Evolutionary conservation across 257 asterid genomes (phyloP), one percentile per base, ranked within the genome.

Genomic region (Cruciata laevipes): DNA sequence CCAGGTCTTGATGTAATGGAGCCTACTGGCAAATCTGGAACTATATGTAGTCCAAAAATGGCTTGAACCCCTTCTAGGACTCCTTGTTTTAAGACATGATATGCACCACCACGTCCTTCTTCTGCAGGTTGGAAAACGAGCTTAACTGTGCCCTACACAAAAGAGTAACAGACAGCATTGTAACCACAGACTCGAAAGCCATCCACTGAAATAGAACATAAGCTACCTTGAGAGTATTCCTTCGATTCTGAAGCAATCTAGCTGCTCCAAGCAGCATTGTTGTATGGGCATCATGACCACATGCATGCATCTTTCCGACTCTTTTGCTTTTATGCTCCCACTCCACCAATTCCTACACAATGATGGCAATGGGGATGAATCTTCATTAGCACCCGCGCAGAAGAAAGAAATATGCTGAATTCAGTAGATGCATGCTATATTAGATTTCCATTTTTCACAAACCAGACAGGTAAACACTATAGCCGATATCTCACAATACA

Each of bases 211-310:
- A 66, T 49, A 51, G 30, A 16, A 23, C 6, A 35, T 38, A 23
- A 20, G 61, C 30, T 78, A 91, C 98, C 97, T 86, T 89, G 66
- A 92, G 77, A 66, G 74, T 83, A 71, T 87, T 47, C 31, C 77
- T 84, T 65, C 83, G 77, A 7, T 68, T 79, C n/a, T 87, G 94
- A 57, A 92, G 81, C 78, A 92, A 75, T 71, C 81, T 89, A 63
- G 96, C 98, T 49, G 98, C 98, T 74, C 98, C 98, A 51, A 92
- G 95, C 86, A 92, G 40, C 98, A 92, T 92, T 25, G 98, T 80
- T 71, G 82, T 81, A 71, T 91, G 98, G 77, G 92, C 95, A 74
- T 92, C 98, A 49, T 92, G 97, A 69, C 97, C 97, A 69, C 98
- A 92, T 6, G 98, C 96, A 69, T 89, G 97, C 98, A 92, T 92